These are phyloP conservation scores for Pleoardoris graminearum DNA, from an alignment of 2,329 filamentous ascomycete genomes.

Conservation along the genomic window DNA sequence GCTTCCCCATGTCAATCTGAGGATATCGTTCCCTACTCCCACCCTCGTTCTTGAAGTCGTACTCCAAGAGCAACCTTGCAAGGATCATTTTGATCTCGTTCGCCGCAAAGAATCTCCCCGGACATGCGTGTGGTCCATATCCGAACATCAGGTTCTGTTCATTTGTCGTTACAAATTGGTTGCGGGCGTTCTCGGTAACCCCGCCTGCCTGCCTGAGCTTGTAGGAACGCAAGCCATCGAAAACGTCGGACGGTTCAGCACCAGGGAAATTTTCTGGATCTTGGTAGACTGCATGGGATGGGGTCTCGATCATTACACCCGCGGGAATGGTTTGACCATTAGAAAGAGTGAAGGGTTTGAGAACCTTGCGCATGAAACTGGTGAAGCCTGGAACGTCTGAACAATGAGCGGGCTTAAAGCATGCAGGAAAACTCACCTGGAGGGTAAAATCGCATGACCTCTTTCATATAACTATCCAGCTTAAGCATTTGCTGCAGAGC, in stretches of 20 bases:
- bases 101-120: conserved; percentile 36
- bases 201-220: conserved; percentile 32
- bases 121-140: conserved; percentile 34
- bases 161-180: conserved; percentile 33
- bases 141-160: conserved; percentile 30
- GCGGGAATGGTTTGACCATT: conserved; percentile 55
- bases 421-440: not conserved
- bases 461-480: conserved; percentile 45
- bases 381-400: conserved; percentile 18
- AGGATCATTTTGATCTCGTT: conserved; percentile 41
- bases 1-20: conserved; percentile 14
- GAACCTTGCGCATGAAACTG: conserved; percentile 57
- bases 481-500: conserved; percentile 42
- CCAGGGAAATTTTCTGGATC: conserved; percentile 30
- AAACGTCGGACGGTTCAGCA: conserved; percentile 22
- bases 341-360: conserved; percentile 57
- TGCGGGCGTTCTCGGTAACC: conserved; percentile 30
- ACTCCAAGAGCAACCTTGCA: conserved; percentile 26
- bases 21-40: conserved; percentile 20
- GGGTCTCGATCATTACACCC: conserved; percentile 39
- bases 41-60: conserved; percentile 28
- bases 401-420: not conserved
- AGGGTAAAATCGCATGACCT: conserved; percentile 33
- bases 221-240: conserved; percentile 39
- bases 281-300: conserved; percentile 31